Conservation (phyloP, 1,139 yeast species). For the Debaryomyces sp. region DNA sequence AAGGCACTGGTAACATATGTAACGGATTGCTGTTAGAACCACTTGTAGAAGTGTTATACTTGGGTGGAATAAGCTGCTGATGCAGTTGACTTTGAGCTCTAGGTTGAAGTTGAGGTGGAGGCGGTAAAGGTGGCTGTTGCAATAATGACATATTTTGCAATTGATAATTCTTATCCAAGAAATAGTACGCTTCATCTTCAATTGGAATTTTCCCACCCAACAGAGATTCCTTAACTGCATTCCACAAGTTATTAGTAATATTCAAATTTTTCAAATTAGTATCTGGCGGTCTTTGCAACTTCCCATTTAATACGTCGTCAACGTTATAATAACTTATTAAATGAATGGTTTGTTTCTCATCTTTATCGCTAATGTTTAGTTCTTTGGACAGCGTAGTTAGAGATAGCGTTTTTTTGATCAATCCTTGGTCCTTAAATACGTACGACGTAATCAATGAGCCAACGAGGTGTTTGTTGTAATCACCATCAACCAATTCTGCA, state of each 20-base stretch:
- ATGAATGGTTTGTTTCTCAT: conserved; percentile 60
- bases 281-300: conserved; percentile 61
- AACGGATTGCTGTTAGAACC: not conserved
- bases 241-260: conserved; percentile 61
- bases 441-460: conserved; percentile 64
- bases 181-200: conserved; percentile 57
- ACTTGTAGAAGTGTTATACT: not conserved
- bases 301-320: conserved; percentile 65
- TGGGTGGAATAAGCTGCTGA: conserved; percentile 9
- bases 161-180: conserved; percentile 50
- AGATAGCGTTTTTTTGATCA: conserved; percentile 81
- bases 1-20: conserved; percentile 7
- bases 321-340: conserved; percentile 78
- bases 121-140: conserved; percentile 18
- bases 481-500: conserved; percentile 11
- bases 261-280: conserved; percentile 52
- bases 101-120: conserved; percentile 9
- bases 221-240: conserved; percentile 61
- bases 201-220: conserved; percentile 58
- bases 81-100: conserved; percentile 10
- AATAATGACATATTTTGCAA: conserved; percentile 43
- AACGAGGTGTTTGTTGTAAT: conserved; percentile 37
- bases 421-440: conserved; percentile 73
- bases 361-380: conserved; percentile 28
- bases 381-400: conserved; percentile 47